Conservation (phyloP, 2,329 filamentous ascomycete genomes). For the Stenocarpella maydis region DNA sequence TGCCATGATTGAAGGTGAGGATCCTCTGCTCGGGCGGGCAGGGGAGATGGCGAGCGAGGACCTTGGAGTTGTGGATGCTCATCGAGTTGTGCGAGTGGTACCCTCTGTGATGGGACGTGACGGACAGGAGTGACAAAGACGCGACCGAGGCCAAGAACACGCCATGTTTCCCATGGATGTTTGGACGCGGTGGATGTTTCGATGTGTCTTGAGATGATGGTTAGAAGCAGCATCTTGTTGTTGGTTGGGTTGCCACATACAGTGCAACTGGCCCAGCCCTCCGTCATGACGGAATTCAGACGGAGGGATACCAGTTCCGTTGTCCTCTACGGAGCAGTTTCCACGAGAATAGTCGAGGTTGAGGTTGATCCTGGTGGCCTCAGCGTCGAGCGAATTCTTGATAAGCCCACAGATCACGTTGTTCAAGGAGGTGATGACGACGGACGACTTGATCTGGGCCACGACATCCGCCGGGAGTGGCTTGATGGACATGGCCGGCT, state of each 20-base stretch:
- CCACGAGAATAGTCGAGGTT: constrained; percentile 79
- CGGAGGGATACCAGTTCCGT: constrained; percentile 80
- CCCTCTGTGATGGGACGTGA: constrained; percentile 74
- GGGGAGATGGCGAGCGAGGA: constrained; percentile 71
- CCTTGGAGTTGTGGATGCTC: constrained; percentile 73
- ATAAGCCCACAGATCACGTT: constrained; percentile 76
- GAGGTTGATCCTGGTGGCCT: constrained; percentile 72
- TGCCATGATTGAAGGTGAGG: constrained; percentile 70
- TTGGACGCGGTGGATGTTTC: constrained; percentile 61
- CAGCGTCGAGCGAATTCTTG: constrained; percentile 86
- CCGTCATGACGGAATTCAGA: constrained; percentile 75
- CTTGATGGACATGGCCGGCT: constrained; percentile 66
- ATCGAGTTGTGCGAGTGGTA: constrained; percentile 71
- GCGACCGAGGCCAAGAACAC: constrained; percentile 81
- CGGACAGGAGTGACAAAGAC: constrained; percentile 76
- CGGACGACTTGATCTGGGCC: constrained; percentile 85
- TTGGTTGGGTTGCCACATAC: constrained; percentile 56
- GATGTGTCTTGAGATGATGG: constrained; percentile 72
- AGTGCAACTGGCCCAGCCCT: constrained; percentile 76
- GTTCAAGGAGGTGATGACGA: constrained; percentile 78
- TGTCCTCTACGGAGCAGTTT: constrained; percentile 81
- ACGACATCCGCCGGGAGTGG: constrained; percentile 75
- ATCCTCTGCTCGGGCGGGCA: constrained; percentile 66
- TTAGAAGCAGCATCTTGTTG: constrained; percentile 21
- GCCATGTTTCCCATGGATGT: constrained; percentile 73